Evolutionary conservation across 2,329 filamentous ascomycete species (phyloP), one percentile per base, ranked within the genome.

Genomic region (Exophiala calicioides): DNA sequence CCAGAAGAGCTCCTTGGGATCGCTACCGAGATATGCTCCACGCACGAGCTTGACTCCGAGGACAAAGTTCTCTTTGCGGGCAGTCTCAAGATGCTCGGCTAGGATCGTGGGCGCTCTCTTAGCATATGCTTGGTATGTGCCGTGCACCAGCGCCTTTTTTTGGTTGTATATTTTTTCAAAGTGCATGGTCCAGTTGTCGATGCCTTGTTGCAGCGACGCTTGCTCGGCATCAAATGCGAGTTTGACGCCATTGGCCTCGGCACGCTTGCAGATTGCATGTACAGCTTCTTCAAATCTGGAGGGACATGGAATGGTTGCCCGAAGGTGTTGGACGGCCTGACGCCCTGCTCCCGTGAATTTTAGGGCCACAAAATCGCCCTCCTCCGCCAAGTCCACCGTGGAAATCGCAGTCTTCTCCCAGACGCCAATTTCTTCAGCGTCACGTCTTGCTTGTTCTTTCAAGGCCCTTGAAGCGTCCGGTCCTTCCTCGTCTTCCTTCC

Each of bases 201-300:
- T 91, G 5, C 88, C 88, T 4, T 78, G 72, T 68, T 95, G 88
- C 21, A 93, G 78, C 44, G 80, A 77, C 46, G 84, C 82, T 66
- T 95, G 88, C 68, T 96, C 90, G 1, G 89, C 90, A 54, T 94
- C 88, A 53, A 95, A 88, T 2, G 95, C 79, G 1, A 96, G 76
- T 3, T 81, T 78, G 2, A 95, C 81, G 18, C 84, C 81, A 40
- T 84, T 81, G 27, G 79, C 71, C 2, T 80, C 76, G 0, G 89
- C 89, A 12, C 86, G 78, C 35, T 82, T 73, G 68, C 89, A 94
- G 55, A 94, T 84, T 37, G 80, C 74, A 56, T 87, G 79, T 52
- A 95, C 87, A 10, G 86, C 85, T 10, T 77, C 68, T 41, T 78
- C 75, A 60, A 95, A 82, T 5, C 78, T 76, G 3, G 77, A 72